These are phyloP conservation scores for Nasturtium officinale DNA, from an alignment of 345 rosid genomes.

Conservation along the genomic window DNA sequence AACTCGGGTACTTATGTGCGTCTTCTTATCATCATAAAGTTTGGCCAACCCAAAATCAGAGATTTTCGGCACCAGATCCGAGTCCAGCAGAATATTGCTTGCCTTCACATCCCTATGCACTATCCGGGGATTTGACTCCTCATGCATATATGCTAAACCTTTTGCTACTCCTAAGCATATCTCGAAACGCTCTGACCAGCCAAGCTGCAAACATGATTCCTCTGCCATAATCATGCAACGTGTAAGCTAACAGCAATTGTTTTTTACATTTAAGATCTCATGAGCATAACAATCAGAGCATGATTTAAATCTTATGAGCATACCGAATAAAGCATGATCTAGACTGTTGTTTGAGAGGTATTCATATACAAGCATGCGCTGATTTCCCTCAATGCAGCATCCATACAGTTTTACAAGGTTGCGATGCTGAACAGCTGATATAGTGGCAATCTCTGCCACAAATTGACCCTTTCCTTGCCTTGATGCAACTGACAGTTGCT, in stretches of 20 bases:
- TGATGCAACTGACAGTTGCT: conserved; percentile 28
- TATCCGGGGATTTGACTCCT: conserved; percentile 57
- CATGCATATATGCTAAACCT: conserved; percentile 60
- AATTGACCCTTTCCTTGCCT: too few species aligned
- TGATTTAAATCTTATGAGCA: not conserved
- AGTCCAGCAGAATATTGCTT: conserved; percentile 60
- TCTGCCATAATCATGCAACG: conserved; percentile 42
- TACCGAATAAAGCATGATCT: conserved; percentile 71
- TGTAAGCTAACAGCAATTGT: conserved; percentile 5
- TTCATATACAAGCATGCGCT: conserved; percentile 73
- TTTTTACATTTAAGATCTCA: too few species aligned
- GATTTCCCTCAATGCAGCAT: conserved; percentile 65
- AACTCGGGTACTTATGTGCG: conserved; percentile 50
- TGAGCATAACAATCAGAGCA: too few species aligned
- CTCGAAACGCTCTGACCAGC: conserved; percentile 58
- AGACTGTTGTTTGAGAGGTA: conserved; percentile 72
- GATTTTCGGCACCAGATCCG: conserved; percentile 46
- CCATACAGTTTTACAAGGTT: conserved; percentile 75
- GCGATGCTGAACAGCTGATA: conserved; percentile 71
- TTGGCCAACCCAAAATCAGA: conserved; percentile 53
- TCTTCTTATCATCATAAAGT: conserved; percentile 47
- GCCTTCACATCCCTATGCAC: conserved; percentile 70
- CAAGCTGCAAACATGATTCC: conserved; percentile 48
- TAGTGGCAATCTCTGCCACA: conserved; percentile 52
- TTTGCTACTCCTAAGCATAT: conserved; percentile 58